These are phyloP conservation scores for Leishmania amazonensis DNA, from an alignment of 208 protist genomes.

Conservation along the genomic window DNA sequence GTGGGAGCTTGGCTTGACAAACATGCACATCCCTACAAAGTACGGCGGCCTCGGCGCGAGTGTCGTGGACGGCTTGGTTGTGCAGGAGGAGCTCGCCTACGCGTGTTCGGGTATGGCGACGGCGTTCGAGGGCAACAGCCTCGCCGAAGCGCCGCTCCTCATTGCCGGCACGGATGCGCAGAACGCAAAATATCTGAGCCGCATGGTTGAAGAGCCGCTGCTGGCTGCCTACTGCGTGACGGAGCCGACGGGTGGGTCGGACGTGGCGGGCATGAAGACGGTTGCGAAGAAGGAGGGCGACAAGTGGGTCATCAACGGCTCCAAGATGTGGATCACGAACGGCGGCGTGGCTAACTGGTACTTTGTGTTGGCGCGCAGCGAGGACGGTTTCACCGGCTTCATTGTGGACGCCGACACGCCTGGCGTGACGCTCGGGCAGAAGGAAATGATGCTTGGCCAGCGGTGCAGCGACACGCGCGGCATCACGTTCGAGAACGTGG, in stretches of 20 bases:
- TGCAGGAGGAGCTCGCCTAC: conserved; percentile 89
- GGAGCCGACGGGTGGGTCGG: conserved; percentile 84
- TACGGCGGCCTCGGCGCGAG: conserved; percentile 80
- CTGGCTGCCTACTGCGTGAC: conserved; percentile 86
- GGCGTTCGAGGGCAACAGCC: conserved; percentile 82
- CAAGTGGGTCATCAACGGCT: conserved; percentile 89
- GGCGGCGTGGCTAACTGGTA: conserved; percentile 93
- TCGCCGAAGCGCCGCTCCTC: conserved; percentile 81
- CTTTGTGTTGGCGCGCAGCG: conserved; percentile 84
- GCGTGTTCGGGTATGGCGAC: conserved; percentile 88
- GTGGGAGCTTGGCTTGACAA: conserved; percentile 84
- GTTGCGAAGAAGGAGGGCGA: conserved; percentile 86
- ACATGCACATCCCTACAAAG: conserved; percentile 81
- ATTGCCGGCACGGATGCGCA: conserved; percentile 87
- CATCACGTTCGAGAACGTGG: conserved; percentile 93
- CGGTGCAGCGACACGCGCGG: conserved; percentile 90
- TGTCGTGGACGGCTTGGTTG: conserved; percentile 72
- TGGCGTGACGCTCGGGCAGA: conserved; percentile 73
- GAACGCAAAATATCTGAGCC: conserved; percentile 89
- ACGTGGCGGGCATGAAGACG: conserved; percentile 89
- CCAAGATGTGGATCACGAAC: conserved; percentile 97
- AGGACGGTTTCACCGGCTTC: conserved; percentile 85
- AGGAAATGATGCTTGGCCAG: conserved; percentile 94
- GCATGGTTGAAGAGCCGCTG: conserved; percentile 84
- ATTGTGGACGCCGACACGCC: conserved; percentile 89